These are phyloP conservation scores for Botrytis sinoallii DNA, from an alignment of 2,329 filamentous ascomycete species.

Conservation along the genomic window DNA sequence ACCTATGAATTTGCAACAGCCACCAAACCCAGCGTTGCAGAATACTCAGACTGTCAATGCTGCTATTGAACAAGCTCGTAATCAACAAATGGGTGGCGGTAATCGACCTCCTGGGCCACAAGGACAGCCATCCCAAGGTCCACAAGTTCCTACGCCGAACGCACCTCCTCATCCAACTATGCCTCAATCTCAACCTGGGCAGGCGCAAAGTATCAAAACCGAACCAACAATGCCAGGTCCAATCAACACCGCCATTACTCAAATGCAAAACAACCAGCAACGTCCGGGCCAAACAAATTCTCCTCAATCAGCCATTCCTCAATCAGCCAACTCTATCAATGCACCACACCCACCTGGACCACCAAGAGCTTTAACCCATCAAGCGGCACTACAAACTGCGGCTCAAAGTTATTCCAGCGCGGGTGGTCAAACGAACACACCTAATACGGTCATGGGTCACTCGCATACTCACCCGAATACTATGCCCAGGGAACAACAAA, in stretches of 20 bases:
- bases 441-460: constrained; percentile 36
- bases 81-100: constrained; percentile 35
- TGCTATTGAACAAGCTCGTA: constrained; percentile 37
- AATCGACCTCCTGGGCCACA: constrained; percentile 31
- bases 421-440: constrained; percentile 26
- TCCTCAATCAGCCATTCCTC: constrained; percentile 36
- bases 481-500: constrained; percentile 31
- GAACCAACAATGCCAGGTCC: constrained; percentile 31
- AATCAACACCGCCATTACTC: constrained; percentile 35
- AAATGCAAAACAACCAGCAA: constrained; percentile 28
- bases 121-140: constrained; percentile 22
- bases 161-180: constrained; percentile 25
- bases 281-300: constrained; percentile 34
- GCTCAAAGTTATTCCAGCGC: constrained; percentile 37
- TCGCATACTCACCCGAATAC: constrained; percentile 30
- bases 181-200: constrained; percentile 23
- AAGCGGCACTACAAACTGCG: constrained; percentile 35
- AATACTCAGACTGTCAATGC: constrained; percentile 38
- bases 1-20: constrained; percentile 33
- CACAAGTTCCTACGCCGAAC: constrained; percentile 26
- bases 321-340: constrained; percentile 32
- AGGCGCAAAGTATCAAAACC: constrained; percentile 31
- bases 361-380: constrained; percentile 35
- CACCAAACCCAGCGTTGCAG: constrained; percentile 33
- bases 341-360: constrained; percentile 23